Evolutionary conservation across 495 filamentous ascomycete species (phyloP).

Genomic region (Penicillium nucicola): DNA sequence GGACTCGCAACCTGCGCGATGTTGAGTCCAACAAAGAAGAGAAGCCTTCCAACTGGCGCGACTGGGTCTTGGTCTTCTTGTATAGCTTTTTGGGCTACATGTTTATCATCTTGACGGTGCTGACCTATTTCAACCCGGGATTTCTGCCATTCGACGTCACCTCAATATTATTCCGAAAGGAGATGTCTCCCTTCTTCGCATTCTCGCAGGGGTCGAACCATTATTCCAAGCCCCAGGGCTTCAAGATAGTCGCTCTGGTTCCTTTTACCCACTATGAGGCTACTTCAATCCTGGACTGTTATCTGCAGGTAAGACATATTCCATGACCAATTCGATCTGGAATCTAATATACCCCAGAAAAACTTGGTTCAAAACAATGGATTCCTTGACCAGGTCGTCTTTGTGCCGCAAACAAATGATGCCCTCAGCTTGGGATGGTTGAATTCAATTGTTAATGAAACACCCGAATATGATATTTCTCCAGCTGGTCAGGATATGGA

Average conservation of each 20-base stretch:
- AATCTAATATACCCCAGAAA: conserved; percentile 26
- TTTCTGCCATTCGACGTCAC: conserved; percentile 21
- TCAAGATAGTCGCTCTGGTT: conserved; percentile 49
- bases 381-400: conserved; percentile 51
- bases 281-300: conserved; percentile 52
- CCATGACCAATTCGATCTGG: neutral
- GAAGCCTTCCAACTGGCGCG: conserved; percentile 14
- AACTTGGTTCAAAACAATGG: conserved; percentile 52
- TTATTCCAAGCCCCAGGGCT: conserved; percentile 39
- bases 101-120: conserved; percentile 19
- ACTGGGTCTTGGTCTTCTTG: conserved; percentile 17
- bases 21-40: conserved; percentile 17
- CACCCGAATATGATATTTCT: conserved; percentile 27
- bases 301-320: conserved; percentile 34
- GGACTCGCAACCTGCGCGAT: conserved; percentile 7
- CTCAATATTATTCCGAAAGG: conserved; percentile 21
- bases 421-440: conserved; percentile 46
- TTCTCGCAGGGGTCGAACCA: conserved; percentile 26
- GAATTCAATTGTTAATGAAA: conserved; percentile 21
- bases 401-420: conserved; percentile 48
- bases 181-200: conserved; percentile 28
- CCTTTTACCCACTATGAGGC: conserved; percentile 45
- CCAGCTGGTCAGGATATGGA: conserved; percentile 10
- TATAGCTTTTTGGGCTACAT: conserved; percentile 28
- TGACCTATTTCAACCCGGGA: conserved; percentile 21